Conservation (phyloP, 2,329 filamentous ascomycete genomes). For the Sporothrix luriei region DNA sequence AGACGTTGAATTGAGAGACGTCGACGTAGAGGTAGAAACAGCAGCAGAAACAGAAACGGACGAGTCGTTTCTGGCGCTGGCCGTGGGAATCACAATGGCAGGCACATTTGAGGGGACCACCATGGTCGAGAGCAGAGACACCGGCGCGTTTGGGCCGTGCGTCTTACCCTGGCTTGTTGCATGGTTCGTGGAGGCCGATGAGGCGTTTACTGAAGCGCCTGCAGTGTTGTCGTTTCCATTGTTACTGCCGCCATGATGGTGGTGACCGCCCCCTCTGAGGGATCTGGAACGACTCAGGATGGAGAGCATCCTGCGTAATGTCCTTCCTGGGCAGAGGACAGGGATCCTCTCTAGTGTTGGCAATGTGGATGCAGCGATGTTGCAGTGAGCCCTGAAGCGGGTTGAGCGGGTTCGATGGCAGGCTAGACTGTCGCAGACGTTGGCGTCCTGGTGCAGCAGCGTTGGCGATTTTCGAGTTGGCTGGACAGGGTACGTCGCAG, state of each 20-base stretch:
- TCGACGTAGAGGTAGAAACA: background rate
- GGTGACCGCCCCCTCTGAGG: conserved; percentile 36
- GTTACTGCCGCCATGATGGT: conserved; percentile 28
- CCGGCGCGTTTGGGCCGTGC: conserved; percentile 40
- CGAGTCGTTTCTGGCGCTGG: background rate
- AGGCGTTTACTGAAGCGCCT: conserved; percentile 22
- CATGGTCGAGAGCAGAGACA: conserved; percentile 30
- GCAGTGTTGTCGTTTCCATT: conserved; percentile 2
- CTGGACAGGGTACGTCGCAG: background rate
- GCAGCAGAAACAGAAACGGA: background rate
- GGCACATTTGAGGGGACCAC: conserved; percentile 25
- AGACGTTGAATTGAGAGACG: conserved; percentile 10
- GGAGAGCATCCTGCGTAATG: conserved; percentile 42
- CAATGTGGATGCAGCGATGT: conserved; percentile 12
- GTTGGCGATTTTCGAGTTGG: conserved; percentile 10
- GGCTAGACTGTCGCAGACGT: conserved; percentile 26
- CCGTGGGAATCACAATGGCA: conserved; percentile 20
- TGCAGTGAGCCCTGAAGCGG: conserved; percentile 9
- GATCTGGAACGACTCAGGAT: conserved; percentile 43
- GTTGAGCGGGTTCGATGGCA: conserved; percentile 18
- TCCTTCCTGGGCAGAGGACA: background rate
- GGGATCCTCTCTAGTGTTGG: background rate
- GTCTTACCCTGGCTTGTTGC: conserved; percentile 32
- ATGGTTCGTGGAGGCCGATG: conserved; percentile 29
- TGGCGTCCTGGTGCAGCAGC: conserved; percentile 22